Conservation (phyloP, 2,329 filamentous ascomycete species). For the Colletotrichum sp. region DNA sequence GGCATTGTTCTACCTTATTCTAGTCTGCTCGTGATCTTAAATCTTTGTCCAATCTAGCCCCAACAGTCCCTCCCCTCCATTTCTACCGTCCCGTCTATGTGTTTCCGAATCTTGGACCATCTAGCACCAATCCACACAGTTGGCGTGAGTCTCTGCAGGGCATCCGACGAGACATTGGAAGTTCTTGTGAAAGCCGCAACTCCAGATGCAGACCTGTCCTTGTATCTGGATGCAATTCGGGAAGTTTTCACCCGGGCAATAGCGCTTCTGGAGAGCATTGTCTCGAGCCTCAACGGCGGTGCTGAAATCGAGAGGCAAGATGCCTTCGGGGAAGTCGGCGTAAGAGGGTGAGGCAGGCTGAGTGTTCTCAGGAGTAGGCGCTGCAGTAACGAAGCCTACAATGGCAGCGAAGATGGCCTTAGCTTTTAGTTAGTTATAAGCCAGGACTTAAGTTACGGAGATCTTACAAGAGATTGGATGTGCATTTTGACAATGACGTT, state of each 20-base stretch:
- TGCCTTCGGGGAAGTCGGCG: background rate
- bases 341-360: background rate
- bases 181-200: background rate
- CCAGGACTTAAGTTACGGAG: background rate
- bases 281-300: background rate
- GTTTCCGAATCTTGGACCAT: background rate
- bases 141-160: background rate
- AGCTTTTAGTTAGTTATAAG: fast-evolving
- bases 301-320: background rate
- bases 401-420: background rate
- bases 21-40: background rate
- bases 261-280: background rate
- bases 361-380: background rate
- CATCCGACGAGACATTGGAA: background rate
- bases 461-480: background rate
- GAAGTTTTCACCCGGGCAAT: background rate
- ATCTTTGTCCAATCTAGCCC: background rate
- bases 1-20: background rate
- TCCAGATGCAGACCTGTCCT: background rate
- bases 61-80: background rate
- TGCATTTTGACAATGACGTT: background rate
- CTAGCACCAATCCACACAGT: background rate
- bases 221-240: background rate
- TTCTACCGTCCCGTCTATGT: background rate
- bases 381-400: background rate